phyloP scores from a whole-genome alignment of 306 rosid genomes.

The Aeschynomene evenia region DNA sequence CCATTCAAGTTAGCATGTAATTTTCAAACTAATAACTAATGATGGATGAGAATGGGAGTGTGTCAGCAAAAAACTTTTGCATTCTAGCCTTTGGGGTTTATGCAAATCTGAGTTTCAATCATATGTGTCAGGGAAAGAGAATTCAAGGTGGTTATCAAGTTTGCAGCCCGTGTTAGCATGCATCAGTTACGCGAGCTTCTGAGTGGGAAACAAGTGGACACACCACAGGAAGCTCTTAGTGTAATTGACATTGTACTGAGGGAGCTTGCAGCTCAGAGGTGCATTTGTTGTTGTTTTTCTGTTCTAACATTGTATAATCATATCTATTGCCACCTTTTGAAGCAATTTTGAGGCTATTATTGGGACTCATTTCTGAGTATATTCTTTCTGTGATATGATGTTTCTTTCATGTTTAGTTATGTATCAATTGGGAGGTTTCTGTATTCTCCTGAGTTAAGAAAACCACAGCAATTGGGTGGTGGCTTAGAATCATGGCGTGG shows the following conservation, averaged over 20 bases:
- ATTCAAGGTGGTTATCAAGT: slow-evolving; percentile 38
- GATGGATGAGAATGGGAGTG: too few species aligned
- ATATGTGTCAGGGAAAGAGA: slow-evolving; percentile 39
- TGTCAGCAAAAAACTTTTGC: too few species aligned
- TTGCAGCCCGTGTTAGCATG: slow-evolving; percentile 43
- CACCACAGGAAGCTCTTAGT: slow-evolving; percentile 47
- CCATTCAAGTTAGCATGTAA: background rate
- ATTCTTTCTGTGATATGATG: background rate
- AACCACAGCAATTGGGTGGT: slow-evolving; percentile 47
- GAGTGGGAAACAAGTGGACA: slow-evolving; percentile 39
- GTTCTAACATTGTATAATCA: background rate
- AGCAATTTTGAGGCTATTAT: background rate
- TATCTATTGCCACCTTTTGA: background rate
- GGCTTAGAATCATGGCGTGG: slow-evolving; percentile 56
- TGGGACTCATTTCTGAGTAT: background rate
- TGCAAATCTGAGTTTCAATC: background rate
- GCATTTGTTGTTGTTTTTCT: slow-evolving; percentile 11
- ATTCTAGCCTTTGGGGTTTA: background rate
- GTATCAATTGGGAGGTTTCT: slow-evolving; percentile 48
- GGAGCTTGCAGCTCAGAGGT: slow-evolving; percentile 49
- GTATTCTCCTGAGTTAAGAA: slow-evolving; percentile 44
- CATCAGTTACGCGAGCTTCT: slow-evolving; percentile 47
- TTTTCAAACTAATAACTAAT: background rate
- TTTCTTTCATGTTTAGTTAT: slow-evolving; percentile 34
- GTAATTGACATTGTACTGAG: slow-evolving; percentile 48